These are phyloP conservation scores for Fusarium solani-melongenae DNA, from an alignment of 2,329 filamentous ascomycete species.

Conservation along the genomic window DNA sequence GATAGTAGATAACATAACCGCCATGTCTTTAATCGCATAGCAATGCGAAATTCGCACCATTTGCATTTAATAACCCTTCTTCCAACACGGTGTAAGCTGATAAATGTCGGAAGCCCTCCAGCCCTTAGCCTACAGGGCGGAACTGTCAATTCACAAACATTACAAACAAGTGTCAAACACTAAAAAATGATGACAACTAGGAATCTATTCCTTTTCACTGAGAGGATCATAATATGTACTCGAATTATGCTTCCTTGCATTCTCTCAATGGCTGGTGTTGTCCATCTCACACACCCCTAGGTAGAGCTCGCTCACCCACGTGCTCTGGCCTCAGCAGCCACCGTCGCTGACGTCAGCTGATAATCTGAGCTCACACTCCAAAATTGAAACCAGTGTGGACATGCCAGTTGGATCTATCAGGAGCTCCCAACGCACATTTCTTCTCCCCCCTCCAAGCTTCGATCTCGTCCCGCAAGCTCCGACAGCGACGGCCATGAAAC, in stretches of 20 bases:
- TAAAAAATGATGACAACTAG: not conserved
- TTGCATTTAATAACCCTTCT: not conserved
- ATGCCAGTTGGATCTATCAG: constrained; percentile 4
- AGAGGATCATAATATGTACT: not conserved
- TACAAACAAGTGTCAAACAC: not conserved
- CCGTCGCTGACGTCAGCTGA: constrained; percentile 36
- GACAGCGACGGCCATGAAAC: constrained; percentile 60
- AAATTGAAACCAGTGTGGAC: constrained; percentile 8
- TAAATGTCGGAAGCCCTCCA: not conserved
- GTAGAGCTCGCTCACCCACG: not conserved
- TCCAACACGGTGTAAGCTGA: not conserved
- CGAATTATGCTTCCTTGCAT: not conserved
- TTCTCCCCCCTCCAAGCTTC: constrained; percentile 5
- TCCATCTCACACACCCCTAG: not conserved
- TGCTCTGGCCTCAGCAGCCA: not conserved
- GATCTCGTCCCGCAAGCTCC: not conserved
- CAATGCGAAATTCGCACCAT: not conserved
- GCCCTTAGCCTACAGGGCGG: not conserved
- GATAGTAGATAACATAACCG: not conserved
- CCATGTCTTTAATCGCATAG: not conserved
- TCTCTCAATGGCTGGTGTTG: not conserved
- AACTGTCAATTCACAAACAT: not conserved
- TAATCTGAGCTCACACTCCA: constrained; percentile 18
- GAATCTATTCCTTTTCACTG: not conserved
- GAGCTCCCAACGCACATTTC: constrained; percentile 9